Percentiles rank a stretch among this genome's conserved stretches.
These are phyloP conservation scores for Phlegmacium glaucopus DNA, from an alignment of 768 basidiomycete genomes.

Conservation along the genomic window DNA sequence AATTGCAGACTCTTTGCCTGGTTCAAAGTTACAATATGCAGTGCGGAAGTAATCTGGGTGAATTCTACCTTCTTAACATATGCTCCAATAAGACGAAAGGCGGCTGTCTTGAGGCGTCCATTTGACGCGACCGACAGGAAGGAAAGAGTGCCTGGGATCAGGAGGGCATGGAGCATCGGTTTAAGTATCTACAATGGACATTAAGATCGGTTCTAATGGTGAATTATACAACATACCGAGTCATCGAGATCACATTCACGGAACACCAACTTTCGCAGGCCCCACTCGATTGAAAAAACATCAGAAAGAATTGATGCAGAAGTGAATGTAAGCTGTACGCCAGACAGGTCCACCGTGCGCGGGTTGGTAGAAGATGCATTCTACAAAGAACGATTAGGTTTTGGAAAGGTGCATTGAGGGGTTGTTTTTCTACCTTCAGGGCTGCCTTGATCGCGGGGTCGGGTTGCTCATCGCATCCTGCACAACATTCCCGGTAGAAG, in stretches of 20 bases:
- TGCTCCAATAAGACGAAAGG: slow-evolving; percentile 77
- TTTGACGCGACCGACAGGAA: slow-evolving; percentile 88
- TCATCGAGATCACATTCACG: slow-evolving; percentile 89
- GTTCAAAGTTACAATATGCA: slow-evolving; percentile 3
- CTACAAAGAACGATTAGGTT: slow-evolving; percentile 25
- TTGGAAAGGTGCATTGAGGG: neutral
- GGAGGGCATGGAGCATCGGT: slow-evolving; percentile 84
- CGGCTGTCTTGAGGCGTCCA: slow-evolving; percentile 68
- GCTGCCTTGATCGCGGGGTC: slow-evolving; percentile 64
- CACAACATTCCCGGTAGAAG: slow-evolving; percentile 85
- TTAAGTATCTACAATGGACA: slow-evolving; percentile 60
- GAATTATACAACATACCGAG: slow-evolving; percentile 42
- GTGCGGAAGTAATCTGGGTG: neutral
- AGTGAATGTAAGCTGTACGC: slow-evolving; percentile 66
- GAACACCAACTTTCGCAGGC: slow-evolving; percentile 78
- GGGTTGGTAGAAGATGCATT: slow-evolving; percentile 54
- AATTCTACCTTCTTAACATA: slow-evolving; percentile 66
- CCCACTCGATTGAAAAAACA: slow-evolving; percentile 92
- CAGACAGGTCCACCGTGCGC: slow-evolving; percentile 75
- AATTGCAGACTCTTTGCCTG: slow-evolving; percentile 79
- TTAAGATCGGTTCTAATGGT: neutral
- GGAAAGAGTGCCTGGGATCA: slow-evolving; percentile 77
- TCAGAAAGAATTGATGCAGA: slow-evolving; percentile 84
- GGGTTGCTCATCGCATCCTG: slow-evolving; percentile 68
- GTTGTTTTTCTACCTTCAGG: slow-evolving; percentile 55